Conservation (phyloP, 768 basidiomycete species). For the Leucosporidium scottii region DNA sequence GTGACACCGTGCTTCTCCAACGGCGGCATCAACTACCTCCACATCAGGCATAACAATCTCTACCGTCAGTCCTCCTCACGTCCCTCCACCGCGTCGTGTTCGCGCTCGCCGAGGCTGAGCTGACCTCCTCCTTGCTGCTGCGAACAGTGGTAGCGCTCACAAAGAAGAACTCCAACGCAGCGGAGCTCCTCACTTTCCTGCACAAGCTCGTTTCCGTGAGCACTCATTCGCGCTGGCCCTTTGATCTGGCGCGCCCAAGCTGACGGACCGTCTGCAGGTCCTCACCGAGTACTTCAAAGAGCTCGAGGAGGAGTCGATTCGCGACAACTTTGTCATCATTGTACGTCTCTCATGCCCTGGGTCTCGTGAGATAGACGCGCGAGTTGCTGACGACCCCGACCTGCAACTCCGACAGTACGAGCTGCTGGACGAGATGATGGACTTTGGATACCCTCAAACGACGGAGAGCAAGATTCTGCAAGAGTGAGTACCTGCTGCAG, state of each 20-base stretch:
- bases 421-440: constrained; percentile 99
- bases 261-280: constrained; percentile 50
- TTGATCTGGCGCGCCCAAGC: background rate
- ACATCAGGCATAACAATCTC: constrained; percentile 94
- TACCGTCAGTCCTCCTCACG: constrained; percentile 59
- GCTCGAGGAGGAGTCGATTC: constrained; percentile 95
- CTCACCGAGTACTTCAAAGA: constrained; percentile 99
- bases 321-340: constrained; percentile 99
- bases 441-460: constrained; percentile 97
- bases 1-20: constrained; percentile 93
- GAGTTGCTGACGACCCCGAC: background rate
- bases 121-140: background rate
- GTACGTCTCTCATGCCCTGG: constrained; percentile 14
- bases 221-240: background rate
- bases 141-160: constrained; percentile 84
- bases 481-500: constrained; percentile 53
- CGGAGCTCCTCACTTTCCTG: constrained; percentile 92
- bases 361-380: too few species aligned
- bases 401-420: constrained; percentile 54
- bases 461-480: constrained; percentile 99
- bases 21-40: constrained; percentile 95
- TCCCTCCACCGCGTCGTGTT: too few species aligned
- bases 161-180: constrained; percentile 89
- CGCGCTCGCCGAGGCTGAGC: background rate
- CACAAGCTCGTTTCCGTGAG: constrained; percentile 66